Evolutionary conservation across 2,329 filamentous ascomycete species (phyloP), one percentile per base, ranked within the genome.

Genomic region (Ophiostoma himal-ulmi): DNA sequence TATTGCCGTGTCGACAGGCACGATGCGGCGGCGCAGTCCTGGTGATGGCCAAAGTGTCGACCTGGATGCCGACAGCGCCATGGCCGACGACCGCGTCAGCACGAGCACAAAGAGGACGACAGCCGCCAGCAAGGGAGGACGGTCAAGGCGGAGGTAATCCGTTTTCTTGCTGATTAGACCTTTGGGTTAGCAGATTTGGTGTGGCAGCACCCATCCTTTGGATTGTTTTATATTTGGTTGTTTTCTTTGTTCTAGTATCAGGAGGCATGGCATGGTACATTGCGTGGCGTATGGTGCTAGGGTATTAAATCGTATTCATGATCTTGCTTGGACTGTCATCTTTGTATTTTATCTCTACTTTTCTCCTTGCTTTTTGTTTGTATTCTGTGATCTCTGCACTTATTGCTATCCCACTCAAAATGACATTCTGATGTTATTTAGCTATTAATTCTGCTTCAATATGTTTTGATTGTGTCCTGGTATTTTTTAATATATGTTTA

Each of bases 11-110:
- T 87, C 86, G 22, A 86, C 87, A 1, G 94, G 94, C 13, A 96
- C 95, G 66, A 94, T 96, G 85, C 86, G 94, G 74, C 86, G 93
- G 71, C 91, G 93, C 77, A 97, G 92, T 77, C 89, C 92, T 13
- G 92, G 91, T 1, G 89, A 91, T 70, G 87, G 87, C 67, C 84
- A 89, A 74, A 88, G 88, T 74, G 73, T 72, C 5, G 74, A 75
- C 52, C 67, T 74, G 1, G 88, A 89, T 75, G 87, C 87, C 41
- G 86, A 88, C 71, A 82, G 80, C 22, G 83, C 83, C 36, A 81
- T 78, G 37, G 82, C 82, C 73, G 70, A 82, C 77, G 76, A 76
- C 71, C 62, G 74, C 75, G 64, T 17, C 14, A 68, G 48, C 22
- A 48, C 67, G 26, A 68, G 66, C 67, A 76, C 71, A 70, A 84